These are phyloP conservation scores for Suhomyces guaymorum DNA, from an alignment of 1,139 yeast genomes.

Conservation along the genomic window DNA sequence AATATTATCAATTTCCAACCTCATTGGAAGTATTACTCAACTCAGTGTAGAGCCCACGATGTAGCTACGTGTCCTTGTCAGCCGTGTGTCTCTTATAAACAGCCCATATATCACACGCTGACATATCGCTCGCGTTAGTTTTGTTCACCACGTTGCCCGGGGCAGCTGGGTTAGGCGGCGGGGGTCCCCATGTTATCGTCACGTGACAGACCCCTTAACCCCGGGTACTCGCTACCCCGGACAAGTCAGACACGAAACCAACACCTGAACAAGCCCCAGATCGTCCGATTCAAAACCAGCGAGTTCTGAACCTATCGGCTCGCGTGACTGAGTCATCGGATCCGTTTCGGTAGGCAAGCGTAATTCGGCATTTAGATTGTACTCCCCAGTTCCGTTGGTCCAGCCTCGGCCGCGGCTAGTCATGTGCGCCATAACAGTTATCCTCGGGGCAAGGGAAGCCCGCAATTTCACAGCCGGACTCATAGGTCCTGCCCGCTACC, in stretches of 20 bases:
- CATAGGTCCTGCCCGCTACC: constrained; percentile 1
- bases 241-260: neutral
- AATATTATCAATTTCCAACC: no score
- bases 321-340: neutral
- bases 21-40: neutral
- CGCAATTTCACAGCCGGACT: constrained; percentile 8
- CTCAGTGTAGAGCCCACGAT: no score
- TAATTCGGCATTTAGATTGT: neutral
- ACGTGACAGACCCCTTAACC: neutral
- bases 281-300: neutral
- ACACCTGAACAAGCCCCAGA: no score
- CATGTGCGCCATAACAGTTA: constrained; percentile 10
- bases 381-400: constrained; percentile 8
- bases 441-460: constrained; percentile 20
- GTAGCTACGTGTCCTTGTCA: neutral
- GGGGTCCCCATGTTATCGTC: neutral
- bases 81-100: constrained; percentile 1
- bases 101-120: no score
- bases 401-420: constrained; percentile 15
- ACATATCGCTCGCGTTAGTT: no score
- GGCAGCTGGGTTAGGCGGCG: neutral
- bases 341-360: neutral
- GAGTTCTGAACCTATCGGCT: no score
- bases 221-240: neutral
- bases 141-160: neutral